phyloP scores from a whole-genome alignment of 2,329 filamentous ascomycete genomes.

The Lachnellula arida region DNA sequence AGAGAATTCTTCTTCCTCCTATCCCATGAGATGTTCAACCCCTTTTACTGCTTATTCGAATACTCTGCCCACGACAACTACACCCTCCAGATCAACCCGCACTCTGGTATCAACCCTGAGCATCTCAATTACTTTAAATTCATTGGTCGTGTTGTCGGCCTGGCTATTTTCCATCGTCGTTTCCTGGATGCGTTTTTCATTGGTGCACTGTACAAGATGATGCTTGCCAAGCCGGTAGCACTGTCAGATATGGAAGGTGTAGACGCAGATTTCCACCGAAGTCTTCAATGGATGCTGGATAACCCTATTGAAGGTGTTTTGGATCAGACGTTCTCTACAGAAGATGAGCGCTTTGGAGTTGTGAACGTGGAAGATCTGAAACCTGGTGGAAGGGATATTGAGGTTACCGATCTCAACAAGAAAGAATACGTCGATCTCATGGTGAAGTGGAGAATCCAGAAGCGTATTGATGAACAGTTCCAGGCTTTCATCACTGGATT shows the following conservation, averaged over 20 bases:
- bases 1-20: slow-evolving; percentile 99
- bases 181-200: slow-evolving; percentile 99
- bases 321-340: slow-evolving; percentile 93
- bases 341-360: slow-evolving; percentile 95
- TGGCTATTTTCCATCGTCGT: slow-evolving; percentile 96
- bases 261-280: slow-evolving; percentile 95
- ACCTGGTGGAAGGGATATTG: slow-evolving; percentile 82
- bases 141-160: slow-evolving; percentile 91
- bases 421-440: slow-evolving; percentile 97
- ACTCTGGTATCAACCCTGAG: slow-evolving; percentile 98
- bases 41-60: slow-evolving; percentile 98
- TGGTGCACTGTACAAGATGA: slow-evolving; percentile 99
- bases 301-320: slow-evolving; percentile 95
- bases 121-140: slow-evolving; percentile 99
- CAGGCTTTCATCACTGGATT: slow-evolving; percentile 96
- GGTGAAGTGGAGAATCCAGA: slow-evolving; percentile 98
- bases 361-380: slow-evolving; percentile 92
- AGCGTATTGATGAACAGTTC: slow-evolving; percentile 97
- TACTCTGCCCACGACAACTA: slow-evolving; percentile 99
- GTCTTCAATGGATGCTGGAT: slow-evolving; percentile 94
- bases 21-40: slow-evolving; percentile 99
- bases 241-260: slow-evolving; percentile 98
- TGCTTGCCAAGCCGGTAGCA: slow-evolving; percentile 85
- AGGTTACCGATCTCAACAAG: slow-evolving; percentile 98
- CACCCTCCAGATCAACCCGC: slow-evolving; percentile 98